phyloP scores from a whole-genome alignment of 2,329 filamentous ascomycete genomes.

The Pseudovirgaria hyperparasitica region DNA sequence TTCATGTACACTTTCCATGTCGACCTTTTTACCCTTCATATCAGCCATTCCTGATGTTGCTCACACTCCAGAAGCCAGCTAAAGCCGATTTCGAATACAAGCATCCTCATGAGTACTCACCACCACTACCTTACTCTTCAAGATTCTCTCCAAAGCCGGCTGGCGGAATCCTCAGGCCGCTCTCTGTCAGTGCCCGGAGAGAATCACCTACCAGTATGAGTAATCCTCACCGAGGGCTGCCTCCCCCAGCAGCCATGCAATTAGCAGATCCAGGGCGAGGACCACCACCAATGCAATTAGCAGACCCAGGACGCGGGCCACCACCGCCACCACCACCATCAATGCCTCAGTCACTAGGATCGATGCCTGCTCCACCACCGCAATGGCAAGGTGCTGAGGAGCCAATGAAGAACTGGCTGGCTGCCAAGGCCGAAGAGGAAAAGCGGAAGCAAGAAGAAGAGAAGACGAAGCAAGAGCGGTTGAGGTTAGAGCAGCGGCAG shows the following conservation, averaged over 20 bases:
- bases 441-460: slow-evolving; percentile 41
- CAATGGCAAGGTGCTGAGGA: slow-evolving; percentile 40
- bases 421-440: slow-evolving; percentile 39
- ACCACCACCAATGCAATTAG: slow-evolving; percentile 29
- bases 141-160: slow-evolving; percentile 27
- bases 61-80: slow-evolving; percentile 36
- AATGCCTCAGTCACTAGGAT: slow-evolving; percentile 23
- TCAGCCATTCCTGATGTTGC: slow-evolving; percentile 30
- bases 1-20: slow-evolving; percentile 20
- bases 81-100: slow-evolving; percentile 35
- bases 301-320: slow-evolving; percentile 31
- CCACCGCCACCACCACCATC: slow-evolving; percentile 16
- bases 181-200: slow-evolving; percentile 29
- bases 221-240: slow-evolving; percentile 39
- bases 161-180: slow-evolving; percentile 26
- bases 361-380: slow-evolving; percentile 31
- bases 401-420: slow-evolving; percentile 38
- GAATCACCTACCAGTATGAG: slow-evolving; percentile 35
- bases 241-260: slow-evolving; percentile 39
- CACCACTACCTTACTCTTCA: slow-evolving; percentile 25
- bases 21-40: slow-evolving; percentile 10
- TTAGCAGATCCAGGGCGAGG: slow-evolving; percentile 34
- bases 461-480: slow-evolving; percentile 37
- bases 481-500: slow-evolving; percentile 37
- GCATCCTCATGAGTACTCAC: slow-evolving; percentile 36